These are phyloP conservation scores for Mortierella sp. DNA, from an alignment of 371 early-diverging fungal genomes.

Conservation along the genomic window DNA sequence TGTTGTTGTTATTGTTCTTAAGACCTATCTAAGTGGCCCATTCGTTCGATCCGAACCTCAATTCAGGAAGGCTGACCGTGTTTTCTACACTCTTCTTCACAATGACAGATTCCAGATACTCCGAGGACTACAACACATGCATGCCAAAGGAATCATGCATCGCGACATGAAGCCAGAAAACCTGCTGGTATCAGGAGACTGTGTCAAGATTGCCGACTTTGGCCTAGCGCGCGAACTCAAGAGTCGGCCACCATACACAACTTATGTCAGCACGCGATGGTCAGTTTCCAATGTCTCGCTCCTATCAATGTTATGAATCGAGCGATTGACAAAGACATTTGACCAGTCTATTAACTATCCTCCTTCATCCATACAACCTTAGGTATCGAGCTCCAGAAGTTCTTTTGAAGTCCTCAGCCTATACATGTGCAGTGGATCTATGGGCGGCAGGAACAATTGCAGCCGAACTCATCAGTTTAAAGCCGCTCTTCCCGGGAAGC, in stretches of 20 bases:
- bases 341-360: neutral
- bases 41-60: neutral
- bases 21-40: neutral
- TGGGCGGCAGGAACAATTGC: conserved; percentile 98
- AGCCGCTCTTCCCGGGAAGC: conserved; percentile 95
- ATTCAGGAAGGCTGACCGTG: neutral
- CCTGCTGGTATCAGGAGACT: conserved; percentile 68
- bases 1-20: neutral
- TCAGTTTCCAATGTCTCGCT: conserved; percentile 37
- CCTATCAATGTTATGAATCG: neutral
- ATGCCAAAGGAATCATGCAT: conserved; percentile 92
- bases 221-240: conserved; percentile 92
- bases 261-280: conserved; percentile 97
- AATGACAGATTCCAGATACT: conserved; percentile 79
- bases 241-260: conserved; percentile 86
- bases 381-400: conserved; percentile 99
- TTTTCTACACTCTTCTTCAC: neutral
- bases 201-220: conserved; percentile 95
- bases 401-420: conserved; percentile 84
- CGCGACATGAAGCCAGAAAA: conserved; percentile 96
- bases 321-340: neutral
- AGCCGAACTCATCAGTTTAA: conserved; percentile 87
- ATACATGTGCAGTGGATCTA: conserved; percentile 96
- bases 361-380: conserved; percentile 5
- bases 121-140: conserved; percentile 89